phyloP scores from a whole-genome alignment of 2,329 filamentous ascomycete species.

The Grosmannia huntii region DNA sequence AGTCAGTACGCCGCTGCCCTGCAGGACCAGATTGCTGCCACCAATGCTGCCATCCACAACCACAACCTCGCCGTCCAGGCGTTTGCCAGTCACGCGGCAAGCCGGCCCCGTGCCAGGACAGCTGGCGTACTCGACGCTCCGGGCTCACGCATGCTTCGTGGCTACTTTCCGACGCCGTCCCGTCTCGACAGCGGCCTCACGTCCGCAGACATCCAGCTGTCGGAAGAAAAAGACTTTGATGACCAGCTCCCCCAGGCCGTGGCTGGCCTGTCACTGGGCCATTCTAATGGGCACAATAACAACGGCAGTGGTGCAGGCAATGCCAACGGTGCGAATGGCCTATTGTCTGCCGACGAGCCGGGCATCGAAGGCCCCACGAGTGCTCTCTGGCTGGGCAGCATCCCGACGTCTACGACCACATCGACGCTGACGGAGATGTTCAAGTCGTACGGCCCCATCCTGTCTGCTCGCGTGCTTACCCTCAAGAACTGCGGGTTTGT shows the following conservation, averaged over 20 bases:
- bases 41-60: conserved; percentile 63
- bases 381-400: conserved; percentile 93
- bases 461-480: conserved; percentile 84
- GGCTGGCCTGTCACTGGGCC: conserved; percentile 61
- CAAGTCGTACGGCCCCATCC: conserved; percentile 78
- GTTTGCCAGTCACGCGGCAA: conserved; percentile 72
- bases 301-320: conserved; percentile 7
- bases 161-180: conserved; percentile 61
- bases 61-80: conserved; percentile 91
- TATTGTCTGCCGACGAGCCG: conserved; percentile 62
- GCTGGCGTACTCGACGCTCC: conserved; percentile 82
- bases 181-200: conserved; percentile 66
- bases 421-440: conserved; percentile 94
- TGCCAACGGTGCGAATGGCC: conserved; percentile 30
- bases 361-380: conserved; percentile 81
- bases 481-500: conserved; percentile 99
- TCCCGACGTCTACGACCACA: conserved; percentile 91
- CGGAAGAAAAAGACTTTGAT: conserved; percentile 67
- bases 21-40: conserved; percentile 50
- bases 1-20: conserved; percentile 47
- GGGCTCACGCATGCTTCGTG: conserved; percentile 50
- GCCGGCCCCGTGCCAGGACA: conserved; percentile 76
- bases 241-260: conserved; percentile 65
- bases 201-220: conserved; percentile 59
- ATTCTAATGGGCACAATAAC: conserved; percentile 49